Evolutionary conservation across 441 rosid genomes (phyloP).

Genomic region (Hura crepitans): DNA sequence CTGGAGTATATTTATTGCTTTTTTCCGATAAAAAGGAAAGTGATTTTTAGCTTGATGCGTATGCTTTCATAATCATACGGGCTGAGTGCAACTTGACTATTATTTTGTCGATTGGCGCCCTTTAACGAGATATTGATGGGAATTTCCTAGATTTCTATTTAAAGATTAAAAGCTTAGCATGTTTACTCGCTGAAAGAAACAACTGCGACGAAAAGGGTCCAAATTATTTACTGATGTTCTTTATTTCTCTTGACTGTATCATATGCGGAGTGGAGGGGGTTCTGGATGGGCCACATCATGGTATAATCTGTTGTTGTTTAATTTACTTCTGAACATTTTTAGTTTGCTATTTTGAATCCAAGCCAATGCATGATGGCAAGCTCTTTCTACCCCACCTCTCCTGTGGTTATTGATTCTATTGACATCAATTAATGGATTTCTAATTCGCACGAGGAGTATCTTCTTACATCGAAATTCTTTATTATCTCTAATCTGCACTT

Average conservation of each 20-base stretch:
- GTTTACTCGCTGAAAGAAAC: neutral
- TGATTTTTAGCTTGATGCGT: neutral
- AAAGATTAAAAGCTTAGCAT: neutral
- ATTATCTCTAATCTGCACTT: neutral
- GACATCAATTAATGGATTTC: neutral
- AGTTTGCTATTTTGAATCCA: neutral
- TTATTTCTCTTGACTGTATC: neutral
- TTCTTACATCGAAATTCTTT: neutral
- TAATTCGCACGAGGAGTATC: neutral
- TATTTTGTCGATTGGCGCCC: neutral
- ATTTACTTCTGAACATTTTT: neutral
- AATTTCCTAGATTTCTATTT: neutral
- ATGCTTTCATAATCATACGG: neutral
- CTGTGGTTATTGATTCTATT: neutral
- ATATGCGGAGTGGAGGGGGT: neutral
- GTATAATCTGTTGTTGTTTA: neutral
- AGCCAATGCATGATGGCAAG: neutral
- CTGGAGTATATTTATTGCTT: neutral
- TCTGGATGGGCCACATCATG: neutral
- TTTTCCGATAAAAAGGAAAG: neutral
- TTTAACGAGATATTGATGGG: neutral
- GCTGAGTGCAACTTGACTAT: neutral
- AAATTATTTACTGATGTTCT: neutral
- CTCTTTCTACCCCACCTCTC: neutral
- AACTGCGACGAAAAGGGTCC: neutral